Evolutionary conservation across 2,329 filamentous ascomycete genomes (phyloP), one percentile per base, ranked within the genome.

Genomic region (Trichoderma koningiopsis): DNA sequence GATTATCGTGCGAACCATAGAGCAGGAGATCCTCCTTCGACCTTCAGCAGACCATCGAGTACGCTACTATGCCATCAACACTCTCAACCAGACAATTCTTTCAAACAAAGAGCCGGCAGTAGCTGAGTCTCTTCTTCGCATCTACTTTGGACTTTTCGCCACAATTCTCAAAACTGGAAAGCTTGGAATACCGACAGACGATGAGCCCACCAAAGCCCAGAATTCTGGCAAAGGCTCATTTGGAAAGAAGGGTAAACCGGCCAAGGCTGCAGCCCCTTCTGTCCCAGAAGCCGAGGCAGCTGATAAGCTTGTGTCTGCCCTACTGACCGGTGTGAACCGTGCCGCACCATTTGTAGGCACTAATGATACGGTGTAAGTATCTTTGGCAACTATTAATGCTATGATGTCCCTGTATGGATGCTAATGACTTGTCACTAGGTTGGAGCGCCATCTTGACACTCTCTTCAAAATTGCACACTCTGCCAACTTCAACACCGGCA

Each of bases 401-500:
- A 19, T 65, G 40, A 19, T 29, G 40, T 43, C 33, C 4, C 4
- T 33, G 24, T 6, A 4, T 31, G 6, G 24, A 35, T 53, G 14
- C 33, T 63, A 60, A 73, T 75, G 66, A 78, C 67, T 27, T 37
- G 57, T 29, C 55, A 4, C 66, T 67, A 92, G 89, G 29, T 88
- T 98, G 73, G 92, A 96, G 76, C 89, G 91, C 70, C 95, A 99
- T 76, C 88, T 99, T 69, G 92, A 98, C 77, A 97, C 95, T 3
- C 86, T 99, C 31, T 99, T 97, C 86, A 91, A 89, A 75, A 96
- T 99, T 75, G 97, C 96, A 0, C 96, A 99, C 81, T 98, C 95
- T 0, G 93, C 95, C 68, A 99, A 99, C 80, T 98, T 99, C 86
- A 99, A 98, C 82, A 99, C 96, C 0, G 96, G 94, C 77, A 93